Evolutionary conservation across 83 land plant genomes (phyloP).

Genomic region (Thuja plicata): DNA sequence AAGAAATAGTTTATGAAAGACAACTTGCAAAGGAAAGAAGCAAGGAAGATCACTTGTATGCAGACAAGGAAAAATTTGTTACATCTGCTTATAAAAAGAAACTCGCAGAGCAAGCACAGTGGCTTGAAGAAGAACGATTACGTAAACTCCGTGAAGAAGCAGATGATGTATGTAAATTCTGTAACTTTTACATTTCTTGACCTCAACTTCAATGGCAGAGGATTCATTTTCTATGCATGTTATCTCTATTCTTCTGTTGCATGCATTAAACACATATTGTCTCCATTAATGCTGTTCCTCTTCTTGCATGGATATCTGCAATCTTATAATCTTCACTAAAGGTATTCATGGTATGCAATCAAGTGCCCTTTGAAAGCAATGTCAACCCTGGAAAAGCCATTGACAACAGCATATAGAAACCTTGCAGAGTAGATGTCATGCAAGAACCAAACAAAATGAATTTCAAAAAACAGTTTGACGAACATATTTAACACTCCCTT

Average conservation of each 20-base stretch:
- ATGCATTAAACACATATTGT: neutral
- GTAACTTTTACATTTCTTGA: neutral
- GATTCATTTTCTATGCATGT: neutral
- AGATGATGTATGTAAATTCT: conserved; percentile 72
- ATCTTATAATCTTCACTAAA: neutral
- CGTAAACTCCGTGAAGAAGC: conserved; percentile 69
- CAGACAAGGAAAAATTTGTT: conserved; percentile 95
- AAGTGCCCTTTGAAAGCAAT: neutral
- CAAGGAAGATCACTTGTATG: conserved; percentile 88
- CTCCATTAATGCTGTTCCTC: neutral
- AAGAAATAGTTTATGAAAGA: conserved; percentile 84
- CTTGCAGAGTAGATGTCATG: neutral
- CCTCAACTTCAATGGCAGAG: neutral
- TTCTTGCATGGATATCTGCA: neutral
- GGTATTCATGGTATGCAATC: neutral
- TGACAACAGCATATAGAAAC: neutral
- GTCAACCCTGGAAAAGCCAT: neutral
- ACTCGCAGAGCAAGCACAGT: conserved; percentile 83
- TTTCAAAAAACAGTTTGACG: neutral
- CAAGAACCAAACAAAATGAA: neutral
- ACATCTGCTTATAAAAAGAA: conserved; percentile 93
- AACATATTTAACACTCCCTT: neutral
- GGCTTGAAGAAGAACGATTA: conserved; percentile 80
- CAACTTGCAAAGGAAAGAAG: conserved; percentile 89
- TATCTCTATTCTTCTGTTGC: neutral